phyloP scores from a whole-genome alignment of 78 protist genomes.

The Parvularia atlantis region DNA sequence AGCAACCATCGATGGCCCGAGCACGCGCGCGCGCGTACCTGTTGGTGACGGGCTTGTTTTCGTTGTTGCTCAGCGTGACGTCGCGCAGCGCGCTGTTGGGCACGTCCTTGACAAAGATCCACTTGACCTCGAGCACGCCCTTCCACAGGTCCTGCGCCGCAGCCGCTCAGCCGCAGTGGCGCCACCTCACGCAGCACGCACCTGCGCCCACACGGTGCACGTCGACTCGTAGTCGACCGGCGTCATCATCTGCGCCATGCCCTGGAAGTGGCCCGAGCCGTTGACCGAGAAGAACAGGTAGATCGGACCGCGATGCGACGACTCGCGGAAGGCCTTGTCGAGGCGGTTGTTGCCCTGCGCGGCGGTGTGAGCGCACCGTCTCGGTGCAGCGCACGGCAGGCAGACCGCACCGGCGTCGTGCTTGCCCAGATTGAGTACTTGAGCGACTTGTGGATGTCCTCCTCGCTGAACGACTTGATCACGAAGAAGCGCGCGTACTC shows the following conservation, averaged over 20 bases:
- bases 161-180: too few species aligned
- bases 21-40: too few species aligned
- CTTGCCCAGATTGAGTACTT: constrained; percentile 15
- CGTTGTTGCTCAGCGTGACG: neutral
- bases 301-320: neutral
- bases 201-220: neutral
- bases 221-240: constrained; percentile 4
- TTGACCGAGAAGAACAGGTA: constrained; percentile 26
- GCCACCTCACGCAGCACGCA: too few species aligned
- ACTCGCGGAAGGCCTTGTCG: constrained; percentile 12
- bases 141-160: too few species aligned
- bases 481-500: constrained; percentile 31
- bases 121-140: constrained; percentile 3
- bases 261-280: constrained; percentile 13
- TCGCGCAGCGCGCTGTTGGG: constrained; percentile 3
- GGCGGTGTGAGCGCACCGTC: too few species aligned
- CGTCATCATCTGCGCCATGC: constrained; percentile 23
- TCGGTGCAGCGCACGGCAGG: too few species aligned
- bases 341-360: constrained; percentile 20
- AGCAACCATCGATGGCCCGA: too few species aligned
- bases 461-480: constrained; percentile 21
- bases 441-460: constrained; percentile 32
- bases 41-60: constrained; percentile 21
- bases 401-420: too few species aligned
- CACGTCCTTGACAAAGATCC: constrained; percentile 23